phyloP scores from a whole-genome alignment of 768 basidiomycete genomes.

The Punctularia strigosozonata region DNA sequence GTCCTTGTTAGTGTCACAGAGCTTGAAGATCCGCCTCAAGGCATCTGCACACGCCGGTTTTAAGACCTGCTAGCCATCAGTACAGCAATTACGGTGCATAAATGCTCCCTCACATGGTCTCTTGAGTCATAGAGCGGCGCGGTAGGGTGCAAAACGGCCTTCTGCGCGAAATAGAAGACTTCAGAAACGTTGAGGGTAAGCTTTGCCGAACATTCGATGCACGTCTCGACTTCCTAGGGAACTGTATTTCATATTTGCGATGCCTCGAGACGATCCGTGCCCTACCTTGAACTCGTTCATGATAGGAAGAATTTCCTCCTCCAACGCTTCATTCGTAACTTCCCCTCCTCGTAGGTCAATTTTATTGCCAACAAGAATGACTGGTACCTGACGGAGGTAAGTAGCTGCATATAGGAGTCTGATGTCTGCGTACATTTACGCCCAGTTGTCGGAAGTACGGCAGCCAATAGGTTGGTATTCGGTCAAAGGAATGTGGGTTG shows the following conservation, averaged over 20 bases:
- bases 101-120: constrained; percentile 62
- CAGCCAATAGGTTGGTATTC: constrained; percentile 97
- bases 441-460: constrained; percentile 91
- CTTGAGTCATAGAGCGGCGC: constrained; percentile 94
- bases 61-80: constrained; percentile 44
- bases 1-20: constrained; percentile 93
- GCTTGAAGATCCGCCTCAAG: constrained; percentile 86
- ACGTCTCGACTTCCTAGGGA: constrained; percentile 95
- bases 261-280: constrained; percentile 1
- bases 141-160: constrained; percentile 93
- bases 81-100: constrained; percentile 1
- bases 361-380: constrained; percentile 97
- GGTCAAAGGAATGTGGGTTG: constrained; percentile 91
- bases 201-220: constrained; percentile 94
- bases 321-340: constrained; percentile 88
- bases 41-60: constrained; percentile 89
- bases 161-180: constrained; percentile 97
- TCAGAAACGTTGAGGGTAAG: constrained; percentile 87
- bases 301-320: constrained; percentile 91
- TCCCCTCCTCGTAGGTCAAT: constrained; percentile 90
- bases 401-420: constrained; percentile 4
- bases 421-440: constrained; percentile 64
- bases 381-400: constrained; percentile 58
- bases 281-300: constrained; percentile 97
- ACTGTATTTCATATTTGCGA: too few relatives aligned